Percentiles rank a stretch among this genome's conserved stretches.
Evolutionary conservation across 306 rosid genomes (phyloP).

Genomic region (Quercus alba): DNA sequence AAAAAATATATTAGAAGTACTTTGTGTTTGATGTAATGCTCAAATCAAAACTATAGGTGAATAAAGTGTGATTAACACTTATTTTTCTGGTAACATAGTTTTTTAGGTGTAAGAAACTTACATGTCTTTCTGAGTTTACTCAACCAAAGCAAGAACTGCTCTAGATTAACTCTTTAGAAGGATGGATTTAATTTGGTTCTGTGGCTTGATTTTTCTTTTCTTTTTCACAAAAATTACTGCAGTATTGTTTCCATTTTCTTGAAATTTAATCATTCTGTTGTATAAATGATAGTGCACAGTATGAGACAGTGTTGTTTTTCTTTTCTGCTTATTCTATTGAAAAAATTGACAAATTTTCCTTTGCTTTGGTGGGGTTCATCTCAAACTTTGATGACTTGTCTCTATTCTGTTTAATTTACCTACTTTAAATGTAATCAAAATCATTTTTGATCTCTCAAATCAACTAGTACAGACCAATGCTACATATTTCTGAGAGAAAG

Average conservation of each 20-base stretch:
- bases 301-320: not conserved
- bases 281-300: not conserved
- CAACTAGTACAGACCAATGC: not conserved
- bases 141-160: not conserved
- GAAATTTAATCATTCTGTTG: not conserved
- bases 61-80: too few relatives aligned
- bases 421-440: not conserved
- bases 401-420: not conserved
- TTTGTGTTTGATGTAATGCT: too few relatives aligned
- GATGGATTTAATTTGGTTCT: not conserved
- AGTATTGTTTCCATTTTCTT: not conserved
- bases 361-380: not conserved
- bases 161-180: not conserved
- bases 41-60: too few relatives aligned
- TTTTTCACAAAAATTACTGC: not conserved
- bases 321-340: too few relatives aligned
- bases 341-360: not conserved
- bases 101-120: not conserved
- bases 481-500: not conserved
- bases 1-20: too few relatives aligned
- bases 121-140: slow-evolving; percentile 1
- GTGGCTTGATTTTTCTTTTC: not conserved
- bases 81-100: not conserved
- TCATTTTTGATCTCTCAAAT: not conserved
- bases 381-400: not conserved